phyloP scores from a whole-genome alignment of 202 grass and related monocot species.

The Brachypodium distachyon region DNA sequence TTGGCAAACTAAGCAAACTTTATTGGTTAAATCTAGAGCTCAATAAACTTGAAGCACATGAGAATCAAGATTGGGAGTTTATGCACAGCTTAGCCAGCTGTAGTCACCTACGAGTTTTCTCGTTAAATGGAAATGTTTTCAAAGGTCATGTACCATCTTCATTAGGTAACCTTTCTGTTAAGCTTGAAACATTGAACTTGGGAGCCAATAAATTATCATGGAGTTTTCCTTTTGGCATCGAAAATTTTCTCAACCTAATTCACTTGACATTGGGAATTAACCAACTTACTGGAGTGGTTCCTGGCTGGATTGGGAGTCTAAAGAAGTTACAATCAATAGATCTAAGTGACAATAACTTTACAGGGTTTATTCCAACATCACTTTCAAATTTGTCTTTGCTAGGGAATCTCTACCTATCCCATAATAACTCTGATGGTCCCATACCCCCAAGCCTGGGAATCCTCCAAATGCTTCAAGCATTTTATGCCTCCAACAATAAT shows the following conservation, averaged over 20 bases:
- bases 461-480: not conserved
- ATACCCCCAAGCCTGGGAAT: conserved; percentile 33
- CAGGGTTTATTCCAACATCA: conserved; percentile 34
- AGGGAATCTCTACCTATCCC: no score
- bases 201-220: conserved; percentile 16
- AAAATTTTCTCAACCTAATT: conserved; percentile 8
- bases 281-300: conserved; percentile 24
- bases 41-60: conserved; percentile 21
- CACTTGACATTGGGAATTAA: conserved; percentile 30
- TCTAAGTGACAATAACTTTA: conserved; percentile 19
- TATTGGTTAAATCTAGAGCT: conserved; percentile 18
- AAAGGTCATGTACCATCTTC: conserved; percentile 9
- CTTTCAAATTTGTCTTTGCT: conserved; percentile 35
- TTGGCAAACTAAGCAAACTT: not conserved
- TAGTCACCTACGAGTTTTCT: not conserved
- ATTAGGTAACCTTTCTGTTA: conserved; percentile 26
- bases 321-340: conserved; percentile 12
- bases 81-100: conserved; percentile 35
- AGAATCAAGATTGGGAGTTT: conserved; percentile 34
- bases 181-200: not conserved
- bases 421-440: no score
- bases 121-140: not conserved
- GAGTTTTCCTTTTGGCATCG: conserved; percentile 8
- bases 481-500: conserved; percentile 25
- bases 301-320: conserved; percentile 13